A percentile compares a stretch with the other conserved stretches of the same genome.
phyloP scores from a whole-genome alignment of 2,329 filamentous ascomycete genomes.

The Paecilomyces sp. region DNA sequence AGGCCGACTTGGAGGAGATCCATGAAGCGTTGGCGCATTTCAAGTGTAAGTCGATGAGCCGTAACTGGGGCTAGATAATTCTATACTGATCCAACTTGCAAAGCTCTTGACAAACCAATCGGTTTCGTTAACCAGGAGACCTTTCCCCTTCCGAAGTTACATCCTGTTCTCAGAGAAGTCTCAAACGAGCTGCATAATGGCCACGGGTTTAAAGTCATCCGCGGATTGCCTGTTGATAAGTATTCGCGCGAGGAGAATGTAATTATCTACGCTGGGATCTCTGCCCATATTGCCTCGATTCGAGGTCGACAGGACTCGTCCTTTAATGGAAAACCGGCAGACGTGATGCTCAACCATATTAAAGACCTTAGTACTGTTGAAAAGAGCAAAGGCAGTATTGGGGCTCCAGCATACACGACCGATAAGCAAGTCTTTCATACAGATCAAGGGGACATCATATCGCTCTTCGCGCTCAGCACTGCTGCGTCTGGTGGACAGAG shows the following conservation, averaged over 20 bases:
- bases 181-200: constrained; percentile 34
- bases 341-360: constrained; percentile 54
- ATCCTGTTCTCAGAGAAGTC: constrained; percentile 22
- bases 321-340: constrained; percentile 15
- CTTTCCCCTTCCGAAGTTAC: constrained; percentile 36
- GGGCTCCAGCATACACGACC: constrained; percentile 38
- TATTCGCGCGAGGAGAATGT: constrained; percentile 32
- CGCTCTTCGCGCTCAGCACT: constrained; percentile 40
- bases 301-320: constrained; percentile 38
- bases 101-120: constrained; percentile 22
- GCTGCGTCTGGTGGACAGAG: constrained; percentile 46
- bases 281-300: constrained; percentile 33
- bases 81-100: not conserved
- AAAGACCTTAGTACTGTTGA: constrained; percentile 46
- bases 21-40: constrained; percentile 36
- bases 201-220: constrained; percentile 38
- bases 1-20: constrained; percentile 35
- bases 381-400: constrained; percentile 26
- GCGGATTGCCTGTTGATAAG: constrained; percentile 31
- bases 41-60: constrained; percentile 21
- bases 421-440: constrained; percentile 48
- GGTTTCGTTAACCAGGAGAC: constrained; percentile 40
- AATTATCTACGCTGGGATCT: constrained; percentile 38
- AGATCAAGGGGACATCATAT: constrained; percentile 48
- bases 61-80: not conserved